Conservation (phyloP, 2,329 filamentous ascomycete species). For the Tolypocladium tropicale region DNA sequence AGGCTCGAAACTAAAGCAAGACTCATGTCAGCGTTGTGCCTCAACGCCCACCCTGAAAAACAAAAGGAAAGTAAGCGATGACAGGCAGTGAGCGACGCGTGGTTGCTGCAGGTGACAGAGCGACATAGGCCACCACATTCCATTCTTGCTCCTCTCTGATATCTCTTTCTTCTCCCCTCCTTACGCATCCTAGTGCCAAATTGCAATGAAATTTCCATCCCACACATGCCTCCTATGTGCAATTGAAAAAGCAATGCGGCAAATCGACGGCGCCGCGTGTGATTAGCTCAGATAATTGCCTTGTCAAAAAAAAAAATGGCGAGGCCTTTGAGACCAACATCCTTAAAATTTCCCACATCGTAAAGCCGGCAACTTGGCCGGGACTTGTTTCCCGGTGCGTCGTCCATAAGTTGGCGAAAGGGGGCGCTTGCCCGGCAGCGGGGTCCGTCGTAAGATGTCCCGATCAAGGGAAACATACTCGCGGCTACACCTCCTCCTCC, state of each 20-base stretch:
- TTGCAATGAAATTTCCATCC: neutral
- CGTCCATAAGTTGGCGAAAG: conserved; percentile 1
- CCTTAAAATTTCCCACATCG: conserved; percentile 17
- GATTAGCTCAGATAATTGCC: neutral
- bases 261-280: neutral
- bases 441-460: neutral
- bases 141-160: neutral
- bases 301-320: conserved; percentile 12
- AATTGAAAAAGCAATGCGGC: neutral
- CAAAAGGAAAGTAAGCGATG: conserved; percentile 6
- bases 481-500: conserved; percentile 3
- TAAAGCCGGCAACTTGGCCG: conserved; percentile 6
- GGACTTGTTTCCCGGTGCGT: neutral
- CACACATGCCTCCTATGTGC: neutral
- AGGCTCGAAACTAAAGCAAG: conserved; percentile 42
- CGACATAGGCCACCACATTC: neutral
- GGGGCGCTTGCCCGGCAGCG: conserved; percentile 7
- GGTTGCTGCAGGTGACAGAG: neutral
- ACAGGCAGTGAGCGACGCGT: neutral
- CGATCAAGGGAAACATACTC: conserved; percentile 4
- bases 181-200: neutral
- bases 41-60: neutral
- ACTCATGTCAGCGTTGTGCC: conserved; percentile 8
- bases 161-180: neutral
- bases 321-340: conserved; percentile 17